Base-by-base conservation (phyloP, 2,329 filamentous ascomycete genomes). In the Pleurostoma richardsiae region DNA sequence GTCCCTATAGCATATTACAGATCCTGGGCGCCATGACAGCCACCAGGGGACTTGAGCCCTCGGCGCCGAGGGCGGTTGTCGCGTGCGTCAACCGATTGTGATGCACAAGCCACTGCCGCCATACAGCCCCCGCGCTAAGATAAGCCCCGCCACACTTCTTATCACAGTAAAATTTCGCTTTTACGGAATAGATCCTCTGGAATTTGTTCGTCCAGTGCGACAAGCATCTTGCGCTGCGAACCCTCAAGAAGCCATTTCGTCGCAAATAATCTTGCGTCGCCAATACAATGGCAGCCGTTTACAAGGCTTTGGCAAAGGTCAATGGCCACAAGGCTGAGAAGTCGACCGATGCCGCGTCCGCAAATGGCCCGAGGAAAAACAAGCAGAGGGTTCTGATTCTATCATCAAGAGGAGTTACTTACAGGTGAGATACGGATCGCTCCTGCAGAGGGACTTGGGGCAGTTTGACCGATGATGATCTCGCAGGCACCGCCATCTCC, bases 401-500 rank as follows among this genome's bases (percentile, higher is more conserved):
- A 57, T 94, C 89, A 29, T 96, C 91, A 28, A 79, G 94, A 72
- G 94, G 94, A 53, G 89, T 97, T 45, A 96, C 92, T 31, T 90
- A 88, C 69, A 80, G 87, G 86, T 90, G 71, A 50, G 19, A 19
- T 19, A 19, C 19, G 19, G 19, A 19, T 19, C 19, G 19, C 19
- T 19, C 19, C 19, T 19, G 19, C 19, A 19, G 19, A 19, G 19
- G 19, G 19, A 19, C 19, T 19, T 19, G 19, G 19, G 19, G 19
- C 19, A 19, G 19, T 19, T 19, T 19, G 8, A 30, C 8, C 26
- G 33, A 46, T 10, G 36, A 8, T 11, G 19, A 41, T 42, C 31
- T 44, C 49, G 38, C 57, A 95, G 92, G 67, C 94, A 96, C 68
- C 87, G 94, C 40, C 94, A 99, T 71, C 77, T 99, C 40, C 79